Percentiles rank a stretch among this genome's conserved stretches.
Evolutionary conservation across 306 rosid genomes (phyloP).

Genomic region (Quercus berberidifolia): DNA sequence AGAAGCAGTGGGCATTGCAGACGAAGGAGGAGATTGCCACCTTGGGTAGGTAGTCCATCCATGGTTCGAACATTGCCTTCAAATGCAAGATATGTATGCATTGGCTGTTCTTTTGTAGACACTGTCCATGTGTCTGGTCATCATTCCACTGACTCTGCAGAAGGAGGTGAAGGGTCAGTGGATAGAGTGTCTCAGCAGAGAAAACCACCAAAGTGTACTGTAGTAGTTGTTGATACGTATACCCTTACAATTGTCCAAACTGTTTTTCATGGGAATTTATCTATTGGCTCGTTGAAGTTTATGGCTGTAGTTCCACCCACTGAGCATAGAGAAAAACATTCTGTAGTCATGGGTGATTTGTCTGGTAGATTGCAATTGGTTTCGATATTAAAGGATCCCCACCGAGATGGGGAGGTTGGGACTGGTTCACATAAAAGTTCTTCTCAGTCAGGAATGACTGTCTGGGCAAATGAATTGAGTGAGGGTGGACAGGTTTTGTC

Average conservation of each 20-base stretch:
- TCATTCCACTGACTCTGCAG: slow-evolving; percentile 41
- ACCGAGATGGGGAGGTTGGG: slow-evolving; percentile 39
- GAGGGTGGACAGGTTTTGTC: slow-evolving; percentile 52
- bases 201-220: slow-evolving; percentile 62
- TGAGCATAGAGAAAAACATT: slow-evolving; percentile 50
- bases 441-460: slow-evolving; percentile 39
- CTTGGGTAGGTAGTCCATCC: slow-evolving; percentile 90
- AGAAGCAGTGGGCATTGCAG: slow-evolving; percentile 87
- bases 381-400: slow-evolving; percentile 43
- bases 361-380: slow-evolving; percentile 64
- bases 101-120: slow-evolving; percentile 76
- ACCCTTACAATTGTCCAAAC: slow-evolving; percentile 74
- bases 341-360: slow-evolving; percentile 64
- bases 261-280: slow-evolving; percentile 73
- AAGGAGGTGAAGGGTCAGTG: slow-evolving; percentile 37
- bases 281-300: slow-evolving; percentile 69
- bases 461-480: slow-evolving; percentile 43
- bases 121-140: slow-evolving; percentile 26
- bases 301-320: slow-evolving; percentile 61
- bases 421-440: slow-evolving; percentile 31
- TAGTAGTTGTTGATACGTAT: slow-evolving; percentile 72
- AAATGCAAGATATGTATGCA: slow-evolving; percentile 70
- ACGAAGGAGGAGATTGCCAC: slow-evolving; percentile 80
- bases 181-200: slow-evolving; percentile 56
- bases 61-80: slow-evolving; percentile 62